Conservation (phyloP, 2,329 filamentous ascomycete species). For the Lasiodiplodia hormozganensis region DNA sequence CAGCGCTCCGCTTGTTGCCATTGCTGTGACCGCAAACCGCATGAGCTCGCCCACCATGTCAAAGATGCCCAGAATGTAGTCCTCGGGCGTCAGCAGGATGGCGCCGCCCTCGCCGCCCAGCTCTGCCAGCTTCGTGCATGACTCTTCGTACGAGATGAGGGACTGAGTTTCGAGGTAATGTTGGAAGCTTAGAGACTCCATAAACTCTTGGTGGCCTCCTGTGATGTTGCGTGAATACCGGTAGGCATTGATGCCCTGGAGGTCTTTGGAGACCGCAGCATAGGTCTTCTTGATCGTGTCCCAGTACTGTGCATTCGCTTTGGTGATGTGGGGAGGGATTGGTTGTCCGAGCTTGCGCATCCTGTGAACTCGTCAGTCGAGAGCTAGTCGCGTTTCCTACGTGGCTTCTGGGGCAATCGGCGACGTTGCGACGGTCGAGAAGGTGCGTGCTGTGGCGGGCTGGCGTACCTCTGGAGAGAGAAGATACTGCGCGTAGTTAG, state of each 20-base stretch:
- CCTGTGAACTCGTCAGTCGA: slow-evolving; percentile 50
- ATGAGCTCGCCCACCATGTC: slow-evolving; percentile 97
- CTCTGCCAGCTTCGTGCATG: slow-evolving; percentile 49
- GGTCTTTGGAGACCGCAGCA: slow-evolving; percentile 70
- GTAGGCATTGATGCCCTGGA: slow-evolving; percentile 79
- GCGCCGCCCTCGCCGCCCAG: slow-evolving; percentile 51
- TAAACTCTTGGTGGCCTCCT: slow-evolving; percentile 86
- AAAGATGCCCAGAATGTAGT: slow-evolving; percentile 90
- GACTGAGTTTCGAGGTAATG: slow-evolving; percentile 83
- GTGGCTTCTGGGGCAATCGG: neutral
- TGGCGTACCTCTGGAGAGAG: slow-evolving; percentile 73
- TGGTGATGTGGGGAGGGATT: slow-evolving; percentile 72
- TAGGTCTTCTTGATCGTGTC: slow-evolving; percentile 75
- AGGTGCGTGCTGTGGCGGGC: neutral
- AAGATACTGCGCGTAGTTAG: slow-evolving; percentile 68
- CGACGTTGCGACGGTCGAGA: neutral
- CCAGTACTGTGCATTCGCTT: slow-evolving; percentile 73
- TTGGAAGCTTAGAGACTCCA: slow-evolving; percentile 88
- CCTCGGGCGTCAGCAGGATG: slow-evolving; percentile 75
- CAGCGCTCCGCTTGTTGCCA: slow-evolving; percentile 73
- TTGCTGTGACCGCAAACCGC: slow-evolving; percentile 89
- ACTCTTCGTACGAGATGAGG: slow-evolving; percentile 72
- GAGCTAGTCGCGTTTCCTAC: neutral
- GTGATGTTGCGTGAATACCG: slow-evolving; percentile 83
- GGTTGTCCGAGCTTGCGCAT: slow-evolving; percentile 66